Percentiles rank a stretch among this genome's conserved stretches.
These are phyloP conservation scores for Cytospora mali DNA, from an alignment of 2,329 filamentous ascomycete species.

Conservation along the genomic window DNA sequence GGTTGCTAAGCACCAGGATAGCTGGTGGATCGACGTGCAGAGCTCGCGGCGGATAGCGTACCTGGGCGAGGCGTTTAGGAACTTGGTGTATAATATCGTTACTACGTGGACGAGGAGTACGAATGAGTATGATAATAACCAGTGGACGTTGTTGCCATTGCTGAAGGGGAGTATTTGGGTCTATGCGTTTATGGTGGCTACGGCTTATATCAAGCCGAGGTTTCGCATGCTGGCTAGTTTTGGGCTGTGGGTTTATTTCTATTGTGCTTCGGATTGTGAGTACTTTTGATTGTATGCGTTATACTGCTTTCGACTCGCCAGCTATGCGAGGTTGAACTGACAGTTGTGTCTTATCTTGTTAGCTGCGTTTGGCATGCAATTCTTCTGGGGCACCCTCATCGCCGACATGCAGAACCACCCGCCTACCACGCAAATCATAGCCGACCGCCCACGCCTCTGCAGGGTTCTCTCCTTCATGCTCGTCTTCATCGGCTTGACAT, in stretches of 20 bases:
- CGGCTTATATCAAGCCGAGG: conserved; percentile 49
- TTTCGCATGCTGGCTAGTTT: conserved; percentile 53
- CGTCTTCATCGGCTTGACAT: conserved; percentile 54
- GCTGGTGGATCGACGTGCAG: conserved; percentile 59
- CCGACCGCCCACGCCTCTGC: conserved; percentile 47
- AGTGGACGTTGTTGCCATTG: conserved; percentile 61
- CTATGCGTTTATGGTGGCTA: conserved; percentile 56
- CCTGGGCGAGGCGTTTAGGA: conserved; percentile 45
- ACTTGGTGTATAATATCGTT: conserved; percentile 48
- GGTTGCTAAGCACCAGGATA: conserved; percentile 58
- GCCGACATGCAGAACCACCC: conserved; percentile 59
- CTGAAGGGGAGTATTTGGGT: conserved; percentile 58
- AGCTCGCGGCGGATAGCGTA: conserved; percentile 45
- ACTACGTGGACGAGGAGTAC: conserved; percentile 54
- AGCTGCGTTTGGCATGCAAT: conserved; percentile 58
- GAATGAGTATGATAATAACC: conserved; percentile 59
- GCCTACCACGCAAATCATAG: conserved; percentile 50
- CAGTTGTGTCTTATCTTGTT: conserved; percentile 23
- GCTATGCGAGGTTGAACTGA: neutral
- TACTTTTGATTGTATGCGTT: conserved; percentile 30
- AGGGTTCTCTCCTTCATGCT: conserved; percentile 51
- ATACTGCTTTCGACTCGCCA: neutral
- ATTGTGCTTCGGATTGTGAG: conserved; percentile 41
- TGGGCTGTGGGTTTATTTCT: conserved; percentile 53
- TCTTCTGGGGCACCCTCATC: conserved; percentile 64